These are phyloP conservation scores for Lithohypha guttulata DNA, from an alignment of 2,329 filamentous ascomycete species.

Conservation along the genomic window DNA sequence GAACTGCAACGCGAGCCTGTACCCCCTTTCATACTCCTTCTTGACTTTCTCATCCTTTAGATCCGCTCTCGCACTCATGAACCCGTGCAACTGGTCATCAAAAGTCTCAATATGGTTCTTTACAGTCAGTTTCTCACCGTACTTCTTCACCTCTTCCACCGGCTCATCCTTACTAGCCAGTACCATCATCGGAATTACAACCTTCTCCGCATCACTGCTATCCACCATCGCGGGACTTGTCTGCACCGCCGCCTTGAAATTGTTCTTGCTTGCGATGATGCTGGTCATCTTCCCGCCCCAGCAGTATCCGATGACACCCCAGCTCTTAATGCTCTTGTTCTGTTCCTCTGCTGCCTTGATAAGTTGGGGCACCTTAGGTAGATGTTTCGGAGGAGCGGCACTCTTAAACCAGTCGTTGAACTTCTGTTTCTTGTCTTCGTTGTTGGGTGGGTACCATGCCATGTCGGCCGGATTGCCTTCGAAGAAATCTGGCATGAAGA, in stretches of 20 bases:
- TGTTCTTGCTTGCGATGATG: constrained; percentile 39
- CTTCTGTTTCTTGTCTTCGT: constrained; percentile 49
- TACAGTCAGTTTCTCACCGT: constrained; percentile 29
- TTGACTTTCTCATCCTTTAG: constrained; percentile 30
- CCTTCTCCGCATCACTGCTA: constrained; percentile 43
- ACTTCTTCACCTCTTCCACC: constrained; percentile 35
- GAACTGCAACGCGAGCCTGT: constrained; percentile 31
- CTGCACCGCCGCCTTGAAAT: constrained; percentile 48
- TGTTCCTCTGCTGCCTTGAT: constrained; percentile 43
- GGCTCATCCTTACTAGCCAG: constrained; percentile 48
- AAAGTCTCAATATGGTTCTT: constrained; percentile 36
- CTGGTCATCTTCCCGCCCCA: constrained; percentile 50
- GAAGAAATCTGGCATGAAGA: constrained; percentile 91
- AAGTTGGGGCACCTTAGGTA: constrained; percentile 45
- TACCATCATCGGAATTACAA: constrained; percentile 48
- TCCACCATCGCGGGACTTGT: constrained; percentile 53
- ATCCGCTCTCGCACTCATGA: constrained; percentile 35
- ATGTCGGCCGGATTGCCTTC: constrained; percentile 56
- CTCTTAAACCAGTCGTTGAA: constrained; percentile 49
- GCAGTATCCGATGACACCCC: constrained; percentile 52
- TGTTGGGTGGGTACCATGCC: constrained; percentile 51
- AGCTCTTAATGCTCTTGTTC: constrained; percentile 38
- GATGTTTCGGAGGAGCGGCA: constrained; percentile 47
- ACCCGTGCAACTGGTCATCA: constrained; percentile 34
- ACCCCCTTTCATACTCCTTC: constrained; percentile 36